A percentile compares a stretch with the other conserved stretches of the same genome.
Conservation (phyloP, 495 filamentous ascomycete genomes). For the Lasiosphaeria hispida region DNA sequence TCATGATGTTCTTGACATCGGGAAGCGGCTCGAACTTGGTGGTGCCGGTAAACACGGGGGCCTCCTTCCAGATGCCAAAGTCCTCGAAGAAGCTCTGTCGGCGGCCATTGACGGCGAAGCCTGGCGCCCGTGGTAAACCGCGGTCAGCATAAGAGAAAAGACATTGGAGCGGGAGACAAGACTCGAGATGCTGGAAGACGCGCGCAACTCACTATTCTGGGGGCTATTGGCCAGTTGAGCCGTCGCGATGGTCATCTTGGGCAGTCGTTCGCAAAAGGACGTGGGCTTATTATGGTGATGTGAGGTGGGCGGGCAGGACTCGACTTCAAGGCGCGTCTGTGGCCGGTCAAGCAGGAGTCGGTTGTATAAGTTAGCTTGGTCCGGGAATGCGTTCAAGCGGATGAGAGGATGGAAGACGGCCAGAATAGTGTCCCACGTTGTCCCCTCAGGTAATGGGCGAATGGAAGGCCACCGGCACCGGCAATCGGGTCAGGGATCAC, state of each 20-base stretch:
- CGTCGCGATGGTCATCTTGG: neutral
- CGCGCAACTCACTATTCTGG: neutral
- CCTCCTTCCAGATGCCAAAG: constrained; percentile 61
- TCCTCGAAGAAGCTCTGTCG: constrained; percentile 48
- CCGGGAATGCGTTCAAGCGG: too few relatives aligned
- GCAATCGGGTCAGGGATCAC: too few relatives aligned
- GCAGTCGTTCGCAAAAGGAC: neutral
- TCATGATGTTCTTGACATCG: constrained; percentile 68
- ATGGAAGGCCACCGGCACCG: too few relatives aligned
- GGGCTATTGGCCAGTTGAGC: neutral
- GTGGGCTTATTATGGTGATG: neutral
- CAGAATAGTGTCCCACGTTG: too few relatives aligned
- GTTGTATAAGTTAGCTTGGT: too few relatives aligned
- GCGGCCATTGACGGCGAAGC: neutral
- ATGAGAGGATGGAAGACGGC: too few relatives aligned
- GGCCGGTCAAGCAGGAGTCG: too few relatives aligned
- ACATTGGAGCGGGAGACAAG: too few relatives aligned
- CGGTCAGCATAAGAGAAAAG: neutral
- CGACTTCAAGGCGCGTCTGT: too few relatives aligned
- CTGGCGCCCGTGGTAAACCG: neutral
- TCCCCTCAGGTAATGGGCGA: too few relatives aligned
- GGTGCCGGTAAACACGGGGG: constrained; percentile 60
- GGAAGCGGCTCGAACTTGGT: constrained; percentile 61
- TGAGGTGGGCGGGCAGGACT: neutral
- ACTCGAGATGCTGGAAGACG: too few relatives aligned